Conservation (phyloP, 805 yeast genomes). For the Debaryomyces castellii region DNA sequence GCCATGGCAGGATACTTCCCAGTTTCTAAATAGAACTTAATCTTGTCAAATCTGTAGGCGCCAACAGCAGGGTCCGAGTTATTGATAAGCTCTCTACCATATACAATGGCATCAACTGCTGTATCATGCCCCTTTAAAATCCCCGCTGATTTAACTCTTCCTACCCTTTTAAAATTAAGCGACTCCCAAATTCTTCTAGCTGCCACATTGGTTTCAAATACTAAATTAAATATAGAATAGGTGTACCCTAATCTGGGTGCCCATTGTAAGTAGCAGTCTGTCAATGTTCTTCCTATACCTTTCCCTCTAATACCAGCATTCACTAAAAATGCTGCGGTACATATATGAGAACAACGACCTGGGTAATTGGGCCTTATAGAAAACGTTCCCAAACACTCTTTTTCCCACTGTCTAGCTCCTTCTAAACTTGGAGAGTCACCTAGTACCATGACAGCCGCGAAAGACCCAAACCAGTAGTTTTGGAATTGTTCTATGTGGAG, state of each 20-base stretch:
- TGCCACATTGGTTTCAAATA: conserved; percentile 84
- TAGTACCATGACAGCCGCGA: conserved; percentile 75
- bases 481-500: conserved; percentile 74
- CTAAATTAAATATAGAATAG: conserved; percentile 77
- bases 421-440: conserved; percentile 61
- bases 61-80: conserved; percentile 49
- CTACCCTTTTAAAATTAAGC: conserved; percentile 73
- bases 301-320: conserved; percentile 91
- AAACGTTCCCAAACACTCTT: conserved; percentile 87
- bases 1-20: conserved; percentile 85
- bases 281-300: conserved; percentile 84
- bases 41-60: conserved; percentile 69
- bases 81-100: conserved; percentile 75
- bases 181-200: conserved; percentile 78
- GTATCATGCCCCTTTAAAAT: conserved; percentile 78
- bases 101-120: conserved; percentile 84
- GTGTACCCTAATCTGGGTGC: conserved; percentile 87
- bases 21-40: conserved; percentile 73
- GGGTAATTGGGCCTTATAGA: conserved; percentile 86
- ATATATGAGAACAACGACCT: conserved; percentile 90
- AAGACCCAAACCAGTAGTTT: conserved; percentile 83
- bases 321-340: conserved; percentile 84
- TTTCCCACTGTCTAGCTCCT: conserved; percentile 77
- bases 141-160: conserved; percentile 85
- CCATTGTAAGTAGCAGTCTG: conserved; percentile 87